These are phyloP conservation scores for Kluyveromyces aestuarii DNA, from an alignment of 805 yeast species.

Conservation along the genomic window DNA sequence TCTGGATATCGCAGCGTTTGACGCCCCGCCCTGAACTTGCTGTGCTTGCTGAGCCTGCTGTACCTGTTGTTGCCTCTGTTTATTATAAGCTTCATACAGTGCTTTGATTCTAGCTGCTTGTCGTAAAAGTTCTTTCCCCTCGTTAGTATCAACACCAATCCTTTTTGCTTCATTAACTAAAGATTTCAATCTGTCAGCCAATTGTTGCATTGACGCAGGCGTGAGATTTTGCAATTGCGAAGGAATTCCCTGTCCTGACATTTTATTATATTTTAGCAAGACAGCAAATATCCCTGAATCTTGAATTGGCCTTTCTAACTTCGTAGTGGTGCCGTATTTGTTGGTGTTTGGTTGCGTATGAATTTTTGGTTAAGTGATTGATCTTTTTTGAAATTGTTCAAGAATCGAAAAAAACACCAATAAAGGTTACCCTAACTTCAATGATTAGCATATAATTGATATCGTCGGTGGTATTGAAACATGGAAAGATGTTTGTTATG, in stretches of 20 bases:
- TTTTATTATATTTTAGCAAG: too few species aligned
- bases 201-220: slow-evolving; percentile 33
- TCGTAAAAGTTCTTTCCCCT: slow-evolving; percentile 52
- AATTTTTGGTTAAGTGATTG: neutral
- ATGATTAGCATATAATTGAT: neutral
- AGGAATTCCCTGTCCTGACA: slow-evolving; percentile 1
- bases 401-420: neutral
- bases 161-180: slow-evolving; percentile 56
- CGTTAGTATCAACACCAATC: slow-evolving; percentile 49
- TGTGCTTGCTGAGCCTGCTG: slow-evolving; percentile 5
- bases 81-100: slow-evolving; percentile 46
- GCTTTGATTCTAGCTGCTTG: slow-evolving; percentile 58
- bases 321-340: too few species aligned
- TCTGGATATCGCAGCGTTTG: neutral
- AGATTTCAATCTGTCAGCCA: slow-evolving; percentile 48
- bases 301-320: neutral
- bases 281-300: neutral
- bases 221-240: slow-evolving; percentile 7
- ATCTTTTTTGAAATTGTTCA: neutral
- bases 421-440: neutral
- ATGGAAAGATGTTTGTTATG: too few species aligned
- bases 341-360: too few species aligned
- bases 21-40: neutral
- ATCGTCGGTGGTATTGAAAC: too few species aligned
- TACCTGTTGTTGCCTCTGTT: slow-evolving; percentile 20